Base-by-base conservation (phyloP, 2,329 filamentous ascomycete genomes). In the Dichotomopilus funicola region DNA sequence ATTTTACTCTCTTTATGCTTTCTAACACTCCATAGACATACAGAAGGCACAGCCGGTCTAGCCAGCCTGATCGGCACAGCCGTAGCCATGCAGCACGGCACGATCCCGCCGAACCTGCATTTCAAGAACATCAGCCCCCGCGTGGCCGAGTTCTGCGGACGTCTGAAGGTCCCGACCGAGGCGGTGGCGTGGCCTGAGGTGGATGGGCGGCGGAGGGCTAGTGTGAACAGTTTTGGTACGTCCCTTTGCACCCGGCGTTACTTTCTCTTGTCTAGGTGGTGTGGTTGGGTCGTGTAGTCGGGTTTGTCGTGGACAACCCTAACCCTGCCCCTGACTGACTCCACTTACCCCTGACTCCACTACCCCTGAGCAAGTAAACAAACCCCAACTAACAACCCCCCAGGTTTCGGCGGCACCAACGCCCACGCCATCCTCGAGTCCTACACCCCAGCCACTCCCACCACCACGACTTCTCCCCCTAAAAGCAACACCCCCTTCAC, bases 331-430 rank as follows among this genome's bases (percentile, higher is more conserved):
- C 19, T 27, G 19, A 27, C 19, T 27, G 19, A 27, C 19, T 27
- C 19, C 19, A 27, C 19, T 27, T 27, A 27, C 19, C 19, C 19
- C 19, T 27, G 19, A 27, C 19, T 27, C 19, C 19, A 27, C 19
- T 27, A 27, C 19, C 19, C 19, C 19, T 27, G 19, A 27, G 19
- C 19, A 27, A 27, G 19, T 27, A 27, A 27, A 27, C 19, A 27
- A 27, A 27, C 19, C 19, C 19, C 19, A 27, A 40, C 37, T 40
- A 40, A 40, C 37, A 40, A 34, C 34, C 37, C 19, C n/a, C 19
- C 6, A 51, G 50, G 56, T 33, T 59, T 59, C 31, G 69, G 69
- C 6, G 68, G 68, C 34, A 59, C 63, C 42, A 70, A 71, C n/a
- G 65, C 62, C 6, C 67, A 70, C 37, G 59, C 42, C 11, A 58